Evolutionary conservation across 2,329 filamentous ascomycete species (phyloP).

Genomic region (Decorospora gaudefroyi): DNA sequence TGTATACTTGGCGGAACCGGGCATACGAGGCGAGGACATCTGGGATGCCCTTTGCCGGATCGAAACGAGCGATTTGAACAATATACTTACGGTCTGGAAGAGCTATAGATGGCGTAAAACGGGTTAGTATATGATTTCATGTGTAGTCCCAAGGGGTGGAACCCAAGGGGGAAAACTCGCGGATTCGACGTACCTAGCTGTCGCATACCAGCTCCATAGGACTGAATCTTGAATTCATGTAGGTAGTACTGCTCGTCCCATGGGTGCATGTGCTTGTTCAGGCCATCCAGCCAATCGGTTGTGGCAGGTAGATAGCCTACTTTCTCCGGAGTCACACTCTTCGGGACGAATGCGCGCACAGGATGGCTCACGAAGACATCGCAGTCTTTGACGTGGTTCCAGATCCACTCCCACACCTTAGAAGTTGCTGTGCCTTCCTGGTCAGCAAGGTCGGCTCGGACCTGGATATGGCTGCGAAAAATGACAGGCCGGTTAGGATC

Average conservation of each 20-base stretch:
- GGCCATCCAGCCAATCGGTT: slow-evolving; percentile 81
- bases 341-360: slow-evolving; percentile 74
- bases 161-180: too few species aligned
- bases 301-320: slow-evolving; percentile 79
- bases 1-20: slow-evolving; percentile 67
- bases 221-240: slow-evolving; percentile 70
- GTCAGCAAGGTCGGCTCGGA: slow-evolving; percentile 72
- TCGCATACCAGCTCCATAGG: slow-evolving; percentile 63
- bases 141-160: too few species aligned
- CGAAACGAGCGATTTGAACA: slow-evolving; percentile 79
- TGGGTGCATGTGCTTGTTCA: slow-evolving; percentile 73
- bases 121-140: too few species aligned
- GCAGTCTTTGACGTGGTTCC: slow-evolving; percentile 69
- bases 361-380: slow-evolving; percentile 85
- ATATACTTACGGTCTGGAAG: slow-evolving; percentile 72
- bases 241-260: slow-evolving; percentile 76
- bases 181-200: too few species aligned
- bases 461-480: slow-evolving; percentile 82
- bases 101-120: too few species aligned
- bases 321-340: slow-evolving; percentile 65
- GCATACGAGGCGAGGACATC: slow-evolving; percentile 77
- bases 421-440: slow-evolving; percentile 67
- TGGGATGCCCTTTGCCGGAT: slow-evolving; percentile 80
- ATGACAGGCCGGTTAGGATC: slow-evolving; percentile 77
- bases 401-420: slow-evolving; percentile 76